phyloP scores from a whole-genome alignment of 2,329 filamentous ascomycete species.

The Whalleya microplaca region DNA sequence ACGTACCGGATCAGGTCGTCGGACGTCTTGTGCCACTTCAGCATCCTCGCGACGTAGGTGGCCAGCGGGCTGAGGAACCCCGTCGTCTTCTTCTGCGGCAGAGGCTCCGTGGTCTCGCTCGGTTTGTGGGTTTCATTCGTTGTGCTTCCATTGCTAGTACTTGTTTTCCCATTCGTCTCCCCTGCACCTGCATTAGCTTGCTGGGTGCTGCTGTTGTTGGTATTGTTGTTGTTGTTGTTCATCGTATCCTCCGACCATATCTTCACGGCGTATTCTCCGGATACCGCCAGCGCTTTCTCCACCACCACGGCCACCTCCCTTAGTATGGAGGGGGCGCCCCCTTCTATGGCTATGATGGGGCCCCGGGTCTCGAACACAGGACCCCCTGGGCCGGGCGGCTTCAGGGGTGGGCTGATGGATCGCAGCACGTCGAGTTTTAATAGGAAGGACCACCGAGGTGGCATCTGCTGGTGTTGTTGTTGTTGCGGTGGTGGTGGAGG shows the following conservation, averaged over 20 bases:
- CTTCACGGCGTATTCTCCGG: constrained; percentile 50
- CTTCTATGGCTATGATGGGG: constrained; percentile 82
- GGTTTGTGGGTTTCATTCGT: constrained; percentile 1
- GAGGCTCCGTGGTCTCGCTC: not conserved
- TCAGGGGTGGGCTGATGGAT: constrained; percentile 73
- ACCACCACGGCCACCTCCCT: constrained; percentile 66
- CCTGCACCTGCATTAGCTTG: not conserved
- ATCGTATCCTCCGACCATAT: constrained; percentile 47
- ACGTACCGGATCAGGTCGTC: constrained; percentile 66
- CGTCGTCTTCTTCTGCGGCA: constrained; percentile 7
- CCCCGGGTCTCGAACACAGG: constrained; percentile 60
- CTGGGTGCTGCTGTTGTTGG: not conserved
- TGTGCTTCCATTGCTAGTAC: not conserved
- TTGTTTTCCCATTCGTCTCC: not conserved
- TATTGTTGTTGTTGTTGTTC: no score
- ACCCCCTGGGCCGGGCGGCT: constrained; percentile 40
- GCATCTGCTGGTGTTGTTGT: constrained; percentile 15
- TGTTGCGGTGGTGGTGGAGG: constrained; percentile 3
- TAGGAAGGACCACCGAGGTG: constrained; percentile 63
- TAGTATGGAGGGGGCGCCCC: constrained; percentile 59
- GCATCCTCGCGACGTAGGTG: constrained; percentile 70
- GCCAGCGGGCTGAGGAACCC: constrained; percentile 48
- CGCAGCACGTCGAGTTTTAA: constrained; percentile 78
- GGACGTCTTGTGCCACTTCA: constrained; percentile 76
- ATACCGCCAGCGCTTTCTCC: constrained; percentile 60